Base-by-base conservation (phyloP, 2,329 filamentous ascomycete species). In the Triangularia verruculosa region DNA sequence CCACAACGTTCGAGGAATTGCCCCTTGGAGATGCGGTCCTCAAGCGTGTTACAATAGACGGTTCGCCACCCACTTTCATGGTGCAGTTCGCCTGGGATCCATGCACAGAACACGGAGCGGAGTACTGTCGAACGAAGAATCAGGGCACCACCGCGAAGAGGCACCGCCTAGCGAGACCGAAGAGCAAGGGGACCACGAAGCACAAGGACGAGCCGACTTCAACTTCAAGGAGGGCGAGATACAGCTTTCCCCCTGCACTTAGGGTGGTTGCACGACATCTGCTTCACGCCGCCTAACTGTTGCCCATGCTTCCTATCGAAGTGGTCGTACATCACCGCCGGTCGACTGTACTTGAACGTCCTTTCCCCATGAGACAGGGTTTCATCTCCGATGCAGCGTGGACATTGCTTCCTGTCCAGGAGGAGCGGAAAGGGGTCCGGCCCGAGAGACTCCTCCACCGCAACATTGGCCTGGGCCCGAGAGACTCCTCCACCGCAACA, bases 11-110 rank as follows among this genome's bases (percentile, higher is more conserved):
- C 34, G 32, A 61, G 20, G 52, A 61, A 61, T 56, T 3, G 59
- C 59, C 28, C 47, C 52, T 57, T 47, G 11, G 13, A 56, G n/a
- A 61, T 15, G 32, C 52, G 32, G 59, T 61, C 52, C 52, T 61
- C 34, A 55, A 57, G 52, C 28, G 53, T 15, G 59, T 61, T 57
- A 61, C 52, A 56, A 61, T 30, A 20, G 52, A 56, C 52, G 52
- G 52, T 61, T 61, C 32, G 59, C 59, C 30, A 15, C 20, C 63
- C 25, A 62, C 51, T 62, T 61, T 70, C 27, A 68, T 52, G 66
- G 54, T 66, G 52, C 30, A 61, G 32, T 53, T 57, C 24, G 20
- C 30, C 43, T 53, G 17, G 57, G 51, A 9, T 15, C 51, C 39
- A 24, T 17, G 22, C 51, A 11, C 20, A 54, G 28, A 61, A 61